Evolutionary conservation across 2,329 filamentous ascomycete species (phyloP), one percentile per base, ranked within the genome.

Genomic region (Aspergillus eucalypticola): DNA sequence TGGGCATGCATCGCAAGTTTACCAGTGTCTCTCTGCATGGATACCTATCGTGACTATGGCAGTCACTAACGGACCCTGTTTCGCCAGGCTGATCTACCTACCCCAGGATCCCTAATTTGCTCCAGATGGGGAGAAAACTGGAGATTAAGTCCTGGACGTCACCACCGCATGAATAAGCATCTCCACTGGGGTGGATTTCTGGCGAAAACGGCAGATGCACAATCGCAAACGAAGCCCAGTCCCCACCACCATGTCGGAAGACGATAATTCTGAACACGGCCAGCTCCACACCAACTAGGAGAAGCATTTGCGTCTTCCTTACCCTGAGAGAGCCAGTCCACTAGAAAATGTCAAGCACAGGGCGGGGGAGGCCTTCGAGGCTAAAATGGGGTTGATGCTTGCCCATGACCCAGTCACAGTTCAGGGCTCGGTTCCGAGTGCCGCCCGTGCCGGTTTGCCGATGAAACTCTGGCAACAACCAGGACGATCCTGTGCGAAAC

Each of bases 391-490:
- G 29, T 32, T 42, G 39, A 19, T 42, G 39, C 39, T 42, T 19
- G 39, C 39, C 4, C 29, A 35, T 35, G 32, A 11, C 32, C 21
- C n/a, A 54, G 35, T 25, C 51, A 54, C 10, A 17, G 21, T 15
- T 8, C 32, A 32, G 38, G 57, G 56, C 27, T 58, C 54, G 38
- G 52, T 35, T 62, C 63, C 52, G 56, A 56, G 44, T 51, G 55
- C 63, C 60, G 64, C 64, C 60, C 54, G 69, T 74, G 71, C 71
- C 70, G 71, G 69, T 73, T 73, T 74, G 69, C 71, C 71, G 71
- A 72, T 57, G 41, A 44, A 58, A 57, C 59, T 44, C 17, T 46
- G 39, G 32, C 32, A 35, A 35, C 32, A 35, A 35, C 32, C 3
- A 35, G 32, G 32, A 15, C 32, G 32, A 35, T 35, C 32, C 32